Evolutionary conservation across 164 flowering plant genomes (phyloP).

Genomic region (Malania oleifera): DNA sequence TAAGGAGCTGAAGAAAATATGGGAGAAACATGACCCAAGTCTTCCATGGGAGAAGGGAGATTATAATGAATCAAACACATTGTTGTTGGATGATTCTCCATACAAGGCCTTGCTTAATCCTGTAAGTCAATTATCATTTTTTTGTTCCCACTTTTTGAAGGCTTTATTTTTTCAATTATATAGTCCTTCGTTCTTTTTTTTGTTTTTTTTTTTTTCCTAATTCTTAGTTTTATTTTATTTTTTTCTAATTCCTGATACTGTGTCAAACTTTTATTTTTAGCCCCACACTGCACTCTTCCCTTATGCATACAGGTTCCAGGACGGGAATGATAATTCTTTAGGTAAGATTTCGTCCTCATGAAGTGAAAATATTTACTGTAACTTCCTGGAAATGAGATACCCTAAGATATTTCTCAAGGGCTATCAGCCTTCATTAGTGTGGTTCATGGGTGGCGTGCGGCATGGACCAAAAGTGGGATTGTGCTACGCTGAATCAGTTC

Average conservation of each 20-base stretch:
- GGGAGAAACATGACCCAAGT: conserved; percentile 54
- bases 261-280: conserved; percentile 26
- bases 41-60: conserved; percentile 71
- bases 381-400: no score
- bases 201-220: conserved; percentile 1
- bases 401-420: neutral
- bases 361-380: no score
- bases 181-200: neutral
- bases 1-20: conserved; percentile 67
- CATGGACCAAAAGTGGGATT: no score
- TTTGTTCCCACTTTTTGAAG: neutral
- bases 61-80: conserved; percentile 72
- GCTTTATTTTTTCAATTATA: neutral
- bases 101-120: conserved; percentile 87
- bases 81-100: conserved; percentile 91
- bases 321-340: conserved; percentile 50
- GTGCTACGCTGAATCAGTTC: no score
- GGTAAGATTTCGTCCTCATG: conserved; percentile 41
- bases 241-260: no score
- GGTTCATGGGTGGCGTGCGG: no score
- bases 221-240: neutral
- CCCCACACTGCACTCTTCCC: conserved; percentile 76
- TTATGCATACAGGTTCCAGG: conserved; percentile 37
- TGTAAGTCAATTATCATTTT: conserved; percentile 32
- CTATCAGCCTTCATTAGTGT: neutral